A percentile compares a stretch with the other conserved stretches of the same genome.
These are phyloP conservation scores for Mycena indigotica DNA, from an alignment of 768 basidiomycete species.

Conservation along the genomic window DNA sequence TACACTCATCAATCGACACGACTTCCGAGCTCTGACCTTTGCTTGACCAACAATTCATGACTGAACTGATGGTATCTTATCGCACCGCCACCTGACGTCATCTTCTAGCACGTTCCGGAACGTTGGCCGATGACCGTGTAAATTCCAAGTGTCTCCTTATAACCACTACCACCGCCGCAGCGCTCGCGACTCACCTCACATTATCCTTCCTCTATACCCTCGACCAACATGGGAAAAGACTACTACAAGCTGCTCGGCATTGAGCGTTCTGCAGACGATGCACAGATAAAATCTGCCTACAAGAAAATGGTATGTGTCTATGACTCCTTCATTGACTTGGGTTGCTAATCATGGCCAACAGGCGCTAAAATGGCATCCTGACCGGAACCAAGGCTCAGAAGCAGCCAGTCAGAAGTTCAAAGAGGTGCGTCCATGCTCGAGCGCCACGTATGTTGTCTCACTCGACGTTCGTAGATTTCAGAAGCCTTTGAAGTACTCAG, in stretches of 20 bases:
- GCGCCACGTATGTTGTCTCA: no score
- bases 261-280: conserved; percentile 70
- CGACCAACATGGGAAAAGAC: conserved; percentile 69
- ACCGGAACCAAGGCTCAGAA: conserved; percentile 84
- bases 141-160: not conserved
- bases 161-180: conserved; percentile 1
- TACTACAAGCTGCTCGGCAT: conserved; percentile 88
- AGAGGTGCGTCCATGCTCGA: conserved; percentile 52
- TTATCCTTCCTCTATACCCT: not conserved
- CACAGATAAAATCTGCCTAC: conserved; percentile 92
- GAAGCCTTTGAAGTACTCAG: conserved; percentile 96
- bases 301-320: conserved; percentile 76
- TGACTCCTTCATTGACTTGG: not conserved
- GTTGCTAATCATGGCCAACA: conserved; percentile 21
- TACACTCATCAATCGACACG: no score
- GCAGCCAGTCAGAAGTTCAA: conserved; percentile 90
- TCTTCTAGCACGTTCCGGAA: conserved; percentile 41
- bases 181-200: conserved; percentile 6
- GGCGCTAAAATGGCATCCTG: conserved; percentile 96
- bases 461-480: conserved; percentile 59
- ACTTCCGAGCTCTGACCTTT: no score
- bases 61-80: not conserved
- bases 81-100: conserved; percentile 12
- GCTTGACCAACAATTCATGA: no score
- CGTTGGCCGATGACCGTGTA: conserved; percentile 3